Evolutionary conservation across 1,284 basidiomycete genomes (phyloP).

Genomic region (Moesziomyces sp.): DNA sequence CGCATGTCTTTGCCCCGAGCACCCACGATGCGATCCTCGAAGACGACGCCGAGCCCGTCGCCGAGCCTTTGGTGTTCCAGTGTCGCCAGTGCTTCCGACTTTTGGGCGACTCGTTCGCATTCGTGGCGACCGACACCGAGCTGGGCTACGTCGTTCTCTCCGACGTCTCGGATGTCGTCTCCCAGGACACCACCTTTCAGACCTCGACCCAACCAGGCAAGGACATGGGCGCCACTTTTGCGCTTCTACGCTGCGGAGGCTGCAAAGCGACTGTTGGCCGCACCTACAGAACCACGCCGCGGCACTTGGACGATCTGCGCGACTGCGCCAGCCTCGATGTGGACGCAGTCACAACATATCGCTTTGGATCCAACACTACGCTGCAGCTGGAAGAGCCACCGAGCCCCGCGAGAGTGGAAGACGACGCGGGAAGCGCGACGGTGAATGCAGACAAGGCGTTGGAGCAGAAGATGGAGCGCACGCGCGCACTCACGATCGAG

Average conservation of each 20-base stretch:
- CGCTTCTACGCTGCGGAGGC: conserved; percentile 32
- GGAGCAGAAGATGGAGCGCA: conserved; percentile 31
- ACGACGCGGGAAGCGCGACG: background rate
- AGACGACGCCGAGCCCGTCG: conserved; percentile 7
- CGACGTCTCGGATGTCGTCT: conserved; percentile 35
- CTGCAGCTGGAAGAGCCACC: conserved; percentile 12
- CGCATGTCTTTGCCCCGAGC: background rate
- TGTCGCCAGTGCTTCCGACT: conserved; percentile 43
- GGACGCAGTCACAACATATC: conserved; percentile 30
- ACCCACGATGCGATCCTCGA: conserved; percentile 1
- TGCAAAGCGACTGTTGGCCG: conserved; percentile 38
- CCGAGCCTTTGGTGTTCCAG: conserved; percentile 50
- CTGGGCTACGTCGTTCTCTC: conserved; percentile 53
- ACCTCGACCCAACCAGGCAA: conserved; percentile 38
- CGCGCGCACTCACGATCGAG: conserved; percentile 37
- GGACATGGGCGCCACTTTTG: conserved; percentile 44
- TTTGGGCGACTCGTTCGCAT: conserved; percentile 48
- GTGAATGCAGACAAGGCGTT: conserved; percentile 5
- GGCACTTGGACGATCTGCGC: conserved; percentile 40
- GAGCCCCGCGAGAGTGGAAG: background rate
- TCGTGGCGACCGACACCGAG: conserved; percentile 42
- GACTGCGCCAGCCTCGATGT: conserved; percentile 46
- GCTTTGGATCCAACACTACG: conserved; percentile 26
- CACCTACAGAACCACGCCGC: conserved; percentile 48
- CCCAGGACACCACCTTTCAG: conserved; percentile 17